Percentiles rank a stretch among this genome's conserved stretches.
phyloP scores from a whole-genome alignment of 352 stramenopile genomes.

The Globisporangium spiculum region DNA sequence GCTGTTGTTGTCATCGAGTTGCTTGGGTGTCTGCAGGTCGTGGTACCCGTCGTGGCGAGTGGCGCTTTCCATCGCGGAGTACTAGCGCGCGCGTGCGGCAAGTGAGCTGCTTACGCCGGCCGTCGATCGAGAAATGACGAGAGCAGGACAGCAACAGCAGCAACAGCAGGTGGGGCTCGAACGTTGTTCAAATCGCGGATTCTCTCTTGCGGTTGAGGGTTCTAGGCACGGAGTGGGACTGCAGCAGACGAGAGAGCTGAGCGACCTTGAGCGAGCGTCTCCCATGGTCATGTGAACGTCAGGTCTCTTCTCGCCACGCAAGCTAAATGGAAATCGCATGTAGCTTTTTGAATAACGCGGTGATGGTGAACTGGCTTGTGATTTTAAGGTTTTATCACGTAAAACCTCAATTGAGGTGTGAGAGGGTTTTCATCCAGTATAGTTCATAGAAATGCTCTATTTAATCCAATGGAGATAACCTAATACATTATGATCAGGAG shows the following conservation, averaged over 20 bases:
- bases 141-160: background rate
- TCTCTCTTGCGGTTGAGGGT: background rate
- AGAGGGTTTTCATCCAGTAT: background rate
- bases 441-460: background rate
- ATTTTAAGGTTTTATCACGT: background rate
- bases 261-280: too few species aligned
- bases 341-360: background rate
- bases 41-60: background rate
- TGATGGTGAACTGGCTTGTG: slow-evolving; percentile 3
- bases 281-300: too few species aligned
- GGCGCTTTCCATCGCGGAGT: background rate
- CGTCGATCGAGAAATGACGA: background rate
- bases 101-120: background rate
- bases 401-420: background rate
- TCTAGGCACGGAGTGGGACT: background rate
- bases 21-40: slow-evolving; percentile 10
- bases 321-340: background rate
- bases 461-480: background rate
- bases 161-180: background rate
- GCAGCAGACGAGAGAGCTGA: background rate
- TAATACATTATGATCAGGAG: background rate
- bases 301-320: background rate
- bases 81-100: background rate
- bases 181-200: background rate
- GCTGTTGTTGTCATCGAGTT: background rate